Base-by-base conservation (phyloP, 331 rosid species). In the Phaseolus coccineus region DNA sequence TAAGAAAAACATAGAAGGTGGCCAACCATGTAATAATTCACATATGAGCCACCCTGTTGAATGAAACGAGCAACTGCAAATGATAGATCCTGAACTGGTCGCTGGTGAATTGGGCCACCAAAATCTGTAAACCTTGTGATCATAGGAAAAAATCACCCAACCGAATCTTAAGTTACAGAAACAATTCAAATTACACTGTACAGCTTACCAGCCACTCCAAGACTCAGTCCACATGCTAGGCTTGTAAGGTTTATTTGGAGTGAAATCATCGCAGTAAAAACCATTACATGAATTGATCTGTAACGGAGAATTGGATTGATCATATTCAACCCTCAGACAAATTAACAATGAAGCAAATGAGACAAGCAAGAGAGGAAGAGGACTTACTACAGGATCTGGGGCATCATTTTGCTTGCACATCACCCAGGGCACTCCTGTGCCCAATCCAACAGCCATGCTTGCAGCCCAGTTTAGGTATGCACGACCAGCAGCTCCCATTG, bases 361-460 rank as follows among this genome's bases (percentile, higher is more conserved):
- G n/a, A 46, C 1, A 57, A 25, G 53, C 22, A 61, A 74, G 59
- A 35, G 58, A 80, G 31, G 30, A 50, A 68, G 10, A 78, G 33
- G 76, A 55, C 88, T 88, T 56, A 89, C 99, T 91, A 96, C 89
- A 75, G 98, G 96, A 83, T 96, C 99, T 0, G 98, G 99, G 69
- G 99, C 99, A 84, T 96, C 99, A 8, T 85, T 95, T 93, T 96
- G 91, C 90, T 96, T 96, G 87, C 99, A 96, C 99, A 96, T 96
- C 78, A 96, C 97, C 99, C 99, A 96, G 12, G 99, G 98, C 30
- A 96, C 97, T 71, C 96, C 99, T 2, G 99, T 93, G 37, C 82
- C 65, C 87, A 93, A 80, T 84, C 89, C 94, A 71, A 93, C 93
- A 27, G 99, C 99, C 97, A 96, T 96, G 73, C 82, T 88, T 46